Conservation (phyloP, 2,329 filamentous ascomycete species). For the Ophidiomyces ophidiicola region DNA sequence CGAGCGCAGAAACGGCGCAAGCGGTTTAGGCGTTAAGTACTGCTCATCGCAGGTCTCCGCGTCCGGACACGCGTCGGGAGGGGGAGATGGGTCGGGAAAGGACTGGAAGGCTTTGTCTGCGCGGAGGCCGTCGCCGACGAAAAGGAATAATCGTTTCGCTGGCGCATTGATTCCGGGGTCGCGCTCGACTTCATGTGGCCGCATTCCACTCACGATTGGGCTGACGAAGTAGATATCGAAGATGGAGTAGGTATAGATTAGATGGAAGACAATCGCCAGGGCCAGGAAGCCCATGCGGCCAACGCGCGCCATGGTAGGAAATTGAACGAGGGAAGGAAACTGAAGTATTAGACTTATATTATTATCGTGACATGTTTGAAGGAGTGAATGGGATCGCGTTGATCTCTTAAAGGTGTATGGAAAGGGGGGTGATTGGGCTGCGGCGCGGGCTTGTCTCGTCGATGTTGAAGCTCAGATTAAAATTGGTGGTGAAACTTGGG, state of each 20-base stretch:
- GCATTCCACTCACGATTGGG: constrained; percentile 93
- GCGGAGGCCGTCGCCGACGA: constrained; percentile 92
- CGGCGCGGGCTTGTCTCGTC: too few relatives aligned
- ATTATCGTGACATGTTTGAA: not conserved
- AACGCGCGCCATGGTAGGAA: constrained; percentile 38
- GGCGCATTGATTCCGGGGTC: constrained; percentile 52
- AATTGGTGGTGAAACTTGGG: not conserved
- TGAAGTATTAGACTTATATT: not conserved
- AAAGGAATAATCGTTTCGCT: constrained; percentile 79
- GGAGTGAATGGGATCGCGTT: not conserved
- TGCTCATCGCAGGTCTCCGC: constrained; percentile 45
- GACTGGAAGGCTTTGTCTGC: constrained; percentile 96
- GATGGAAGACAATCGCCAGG: constrained; percentile 80
- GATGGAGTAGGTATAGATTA: constrained; percentile 88
- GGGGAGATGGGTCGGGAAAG: constrained; percentile 71
- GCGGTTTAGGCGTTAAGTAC: constrained; percentile 59
- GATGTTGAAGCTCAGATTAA: too few relatives aligned
- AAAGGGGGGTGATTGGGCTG: too few relatives aligned
- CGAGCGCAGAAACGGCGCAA: constrained; percentile 84
- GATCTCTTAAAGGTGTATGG: not conserved
- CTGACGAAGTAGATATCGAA: constrained; percentile 99
- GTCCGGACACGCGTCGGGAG: constrained; percentile 19
- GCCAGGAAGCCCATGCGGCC: constrained; percentile 72
- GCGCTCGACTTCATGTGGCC: constrained; percentile 59
- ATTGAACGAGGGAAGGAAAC: not conserved